phyloP scores from a whole-genome alignment of 2,329 filamentous ascomycete genomes.

The Mycosphaerella sp. region DNA sequence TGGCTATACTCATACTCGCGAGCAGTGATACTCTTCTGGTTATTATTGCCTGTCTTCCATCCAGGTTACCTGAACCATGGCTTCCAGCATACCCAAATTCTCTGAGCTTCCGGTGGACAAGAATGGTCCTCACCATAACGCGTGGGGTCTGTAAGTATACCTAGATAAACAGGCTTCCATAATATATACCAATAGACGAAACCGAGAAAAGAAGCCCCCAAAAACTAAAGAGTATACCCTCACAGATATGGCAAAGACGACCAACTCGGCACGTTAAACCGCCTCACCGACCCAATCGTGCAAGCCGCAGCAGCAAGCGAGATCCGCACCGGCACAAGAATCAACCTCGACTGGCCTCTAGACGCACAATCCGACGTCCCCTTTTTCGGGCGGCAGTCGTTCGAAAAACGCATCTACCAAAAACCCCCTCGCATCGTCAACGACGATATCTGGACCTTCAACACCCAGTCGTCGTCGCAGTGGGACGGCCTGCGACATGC shows the following conservation, averaged over 20 bases:
- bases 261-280: slow-evolving; percentile 56
- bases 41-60: too few species aligned
- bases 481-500: slow-evolving; percentile 52
- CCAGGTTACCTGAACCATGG: slow-evolving; percentile 8
- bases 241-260: slow-evolving; percentile 51
- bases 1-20: too few species aligned
- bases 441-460: slow-evolving; percentile 52
- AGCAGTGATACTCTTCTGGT: too few species aligned
- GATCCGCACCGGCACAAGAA: slow-evolving; percentile 51
- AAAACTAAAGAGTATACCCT: slow-evolving; percentile 22
- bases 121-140: slow-evolving; percentile 42
- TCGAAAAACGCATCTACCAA: slow-evolving; percentile 50
- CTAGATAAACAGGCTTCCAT: too few species aligned
- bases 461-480: slow-evolving; percentile 26
- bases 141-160: slow-evolving; percentile 30
- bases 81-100: slow-evolving; percentile 40
- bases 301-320: slow-evolving; percentile 46
- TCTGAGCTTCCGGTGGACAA: slow-evolving; percentile 45
- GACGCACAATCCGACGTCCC: slow-evolving; percentile 48
- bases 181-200: too few species aligned
- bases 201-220: background rate
- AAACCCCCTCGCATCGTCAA: slow-evolving; percentile 51
- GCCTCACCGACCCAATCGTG: slow-evolving; percentile 52
- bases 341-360: slow-evolving; percentile 57
- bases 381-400: slow-evolving; percentile 52